These are phyloP conservation scores for Malassezia sp. DNA, from an alignment of 1,284 basidiomycete species.

Conservation along the genomic window DNA sequence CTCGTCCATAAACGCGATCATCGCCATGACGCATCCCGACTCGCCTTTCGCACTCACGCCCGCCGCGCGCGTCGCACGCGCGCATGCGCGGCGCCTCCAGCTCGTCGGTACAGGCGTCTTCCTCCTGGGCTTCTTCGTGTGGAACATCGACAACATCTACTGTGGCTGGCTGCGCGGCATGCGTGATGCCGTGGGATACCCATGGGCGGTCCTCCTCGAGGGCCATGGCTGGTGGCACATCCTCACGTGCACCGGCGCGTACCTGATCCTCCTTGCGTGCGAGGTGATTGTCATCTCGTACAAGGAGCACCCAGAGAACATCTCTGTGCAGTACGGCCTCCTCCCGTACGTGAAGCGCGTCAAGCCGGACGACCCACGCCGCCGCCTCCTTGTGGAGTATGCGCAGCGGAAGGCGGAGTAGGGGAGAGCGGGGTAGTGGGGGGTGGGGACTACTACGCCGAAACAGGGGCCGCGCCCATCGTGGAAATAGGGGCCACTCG, in stretches of 20 bases:
- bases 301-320: conserved; percentile 27
- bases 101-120: conserved; percentile 37
- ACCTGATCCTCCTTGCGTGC: conserved; percentile 46
- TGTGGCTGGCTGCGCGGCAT: conserved; percentile 39
- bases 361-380: conserved; percentile 11
- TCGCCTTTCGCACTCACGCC: conserved; percentile 19
- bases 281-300: conserved; percentile 21
- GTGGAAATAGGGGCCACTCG: too few relatives aligned
- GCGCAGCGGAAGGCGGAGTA: not conserved
- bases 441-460: too few relatives aligned
- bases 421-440: too few relatives aligned
- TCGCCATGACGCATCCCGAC: conserved; percentile 25
- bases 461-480: too few relatives aligned
- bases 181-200: conserved; percentile 28
- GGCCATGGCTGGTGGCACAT: conserved; percentile 51
- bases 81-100: conserved; percentile 10
- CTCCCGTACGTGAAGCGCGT: conserved; percentile 24
- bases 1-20: conserved; percentile 34
- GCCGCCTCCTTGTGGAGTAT: conserved; percentile 5
- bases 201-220: conserved; percentile 26
- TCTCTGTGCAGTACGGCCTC: conserved; percentile 6
- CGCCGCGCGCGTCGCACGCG: conserved; percentile 7
- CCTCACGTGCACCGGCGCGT: conserved; percentile 50
- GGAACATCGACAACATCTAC: conserved; percentile 53
- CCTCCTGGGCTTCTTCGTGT: conserved; percentile 49